Conservation (phyloP, 192 early-diverging fungal species). For the Spizellomyces punctatus region DNA sequence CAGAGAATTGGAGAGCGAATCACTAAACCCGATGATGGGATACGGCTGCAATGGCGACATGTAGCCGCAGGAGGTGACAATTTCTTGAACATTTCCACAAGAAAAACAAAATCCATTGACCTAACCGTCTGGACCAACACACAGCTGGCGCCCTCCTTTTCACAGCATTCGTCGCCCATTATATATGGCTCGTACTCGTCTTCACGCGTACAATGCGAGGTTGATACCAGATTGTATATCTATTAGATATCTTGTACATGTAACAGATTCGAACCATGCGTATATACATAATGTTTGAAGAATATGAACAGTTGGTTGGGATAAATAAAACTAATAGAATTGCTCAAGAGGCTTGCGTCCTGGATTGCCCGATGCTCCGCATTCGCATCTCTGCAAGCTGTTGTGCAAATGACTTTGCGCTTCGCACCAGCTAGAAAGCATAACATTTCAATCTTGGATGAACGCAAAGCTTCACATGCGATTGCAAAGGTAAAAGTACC, state of each 20-base stretch:
- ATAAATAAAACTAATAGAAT: no score
- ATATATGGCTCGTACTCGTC: neutral
- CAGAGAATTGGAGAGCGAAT: neutral
- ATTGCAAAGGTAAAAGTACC: constrained; percentile 16
- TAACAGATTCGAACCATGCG: no score
- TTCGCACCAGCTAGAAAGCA: neutral
- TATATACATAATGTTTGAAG: no score
- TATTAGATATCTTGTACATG: no score
- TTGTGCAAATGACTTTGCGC: neutral
- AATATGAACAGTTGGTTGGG: no score
- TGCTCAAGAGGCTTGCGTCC: no score
- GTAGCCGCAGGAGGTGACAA: neutral
- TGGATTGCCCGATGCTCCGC: no score
- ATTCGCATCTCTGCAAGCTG: neutral
- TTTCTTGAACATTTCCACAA: neutral
- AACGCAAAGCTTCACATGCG: no score
- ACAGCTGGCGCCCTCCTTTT: neutral
- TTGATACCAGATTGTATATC: no score
- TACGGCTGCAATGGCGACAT: neutral
- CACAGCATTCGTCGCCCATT: neutral
- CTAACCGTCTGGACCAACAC: neutral
- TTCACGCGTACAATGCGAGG: no score
- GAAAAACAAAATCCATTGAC: neutral
- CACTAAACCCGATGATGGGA: neutral
- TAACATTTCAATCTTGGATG: no score